Base-by-base conservation (phyloP, 371 early-diverging fungal genomes). In the Chytridium lagenaria region DNA sequence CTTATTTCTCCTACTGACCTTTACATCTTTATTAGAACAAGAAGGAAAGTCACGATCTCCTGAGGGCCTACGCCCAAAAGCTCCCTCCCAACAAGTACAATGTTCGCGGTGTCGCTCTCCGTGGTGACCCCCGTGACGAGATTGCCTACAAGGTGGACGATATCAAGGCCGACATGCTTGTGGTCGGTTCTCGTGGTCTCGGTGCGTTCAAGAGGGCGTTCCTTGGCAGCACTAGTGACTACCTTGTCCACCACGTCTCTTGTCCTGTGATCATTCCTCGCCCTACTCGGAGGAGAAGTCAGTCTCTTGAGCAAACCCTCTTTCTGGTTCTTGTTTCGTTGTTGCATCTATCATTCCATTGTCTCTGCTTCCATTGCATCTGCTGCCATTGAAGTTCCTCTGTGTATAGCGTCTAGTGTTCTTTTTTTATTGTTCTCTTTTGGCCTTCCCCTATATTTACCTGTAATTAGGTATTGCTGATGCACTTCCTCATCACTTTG, bases 111-210 rank as follows among this genome's bases (percentile, higher is more conserved):
- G 72, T 76, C 39, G 64, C 76, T 15, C 59, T 75, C 34, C 26
- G 67, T 7, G 75, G 70, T 22, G 70, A 71, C 75, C 59, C 75
- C 36, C 50, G 75, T 2, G 81, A 84, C 50, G 82, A 82, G 63
- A 30, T 82, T 34, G 50, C 71, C n/a, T 69, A 63, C 74, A 82
- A 82, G 70, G 68, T 71, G 36, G 69, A 75, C 1, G 80, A 83
- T 10, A 23, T 84, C 33, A 71, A 84, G 36, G 82, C 85, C 30
- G 76, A 77, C 72, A 59, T 82, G 67, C 67, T 81, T 15, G 74
- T 85, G 23, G 67, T 83, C 26, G 85, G 84, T 5, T 77, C 76
- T 1, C 68, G 84, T n/a, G 83, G 84, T 23, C 67, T 83, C 66
- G 51, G 65, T 38, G 55, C 61, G 59, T 50, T 73, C 59, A 40